Evolutionary conservation across 202 grass and related monocot genomes (phyloP).

Genomic region (Schoenoplectus triqueter): DNA sequence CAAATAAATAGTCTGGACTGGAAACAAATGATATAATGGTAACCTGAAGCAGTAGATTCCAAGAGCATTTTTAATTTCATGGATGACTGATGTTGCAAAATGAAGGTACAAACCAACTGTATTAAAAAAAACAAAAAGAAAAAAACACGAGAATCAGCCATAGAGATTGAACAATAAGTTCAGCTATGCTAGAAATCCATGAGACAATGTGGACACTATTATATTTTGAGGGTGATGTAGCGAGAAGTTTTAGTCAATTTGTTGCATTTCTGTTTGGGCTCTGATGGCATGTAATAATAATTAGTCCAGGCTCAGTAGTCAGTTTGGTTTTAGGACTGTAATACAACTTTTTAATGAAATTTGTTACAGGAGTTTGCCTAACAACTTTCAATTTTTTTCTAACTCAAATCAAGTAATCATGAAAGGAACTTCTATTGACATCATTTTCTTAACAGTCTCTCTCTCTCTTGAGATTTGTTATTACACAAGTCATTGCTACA

Average conservation of each 20-base stretch:
- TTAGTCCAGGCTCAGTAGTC: neutral
- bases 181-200: neutral
- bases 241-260: neutral
- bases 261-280: neutral
- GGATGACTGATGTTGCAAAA: conserved; percentile 85
- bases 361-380: neutral
- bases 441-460: neutral
- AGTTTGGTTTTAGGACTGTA: neutral
- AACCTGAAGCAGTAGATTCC: conserved; percentile 97
- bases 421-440: neutral
- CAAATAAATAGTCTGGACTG: neutral
- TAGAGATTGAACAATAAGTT: neutral
- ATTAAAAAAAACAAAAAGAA: neutral
- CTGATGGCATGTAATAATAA: neutral
- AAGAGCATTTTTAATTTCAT: conserved; percentile 93
- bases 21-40: neutral
- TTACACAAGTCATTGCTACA: neutral
- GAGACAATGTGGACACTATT: neutral
- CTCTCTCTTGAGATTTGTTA: neutral
- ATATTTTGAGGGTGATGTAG: neutral
- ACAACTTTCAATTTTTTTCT: neutral
- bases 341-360: neutral
- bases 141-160: neutral
- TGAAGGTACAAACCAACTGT: conserved; percentile 87
- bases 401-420: neutral